These are phyloP conservation scores for Anthracocystis setariae DNA, from an alignment of 1,284 basidiomycete genomes.

Conservation along the genomic window DNA sequence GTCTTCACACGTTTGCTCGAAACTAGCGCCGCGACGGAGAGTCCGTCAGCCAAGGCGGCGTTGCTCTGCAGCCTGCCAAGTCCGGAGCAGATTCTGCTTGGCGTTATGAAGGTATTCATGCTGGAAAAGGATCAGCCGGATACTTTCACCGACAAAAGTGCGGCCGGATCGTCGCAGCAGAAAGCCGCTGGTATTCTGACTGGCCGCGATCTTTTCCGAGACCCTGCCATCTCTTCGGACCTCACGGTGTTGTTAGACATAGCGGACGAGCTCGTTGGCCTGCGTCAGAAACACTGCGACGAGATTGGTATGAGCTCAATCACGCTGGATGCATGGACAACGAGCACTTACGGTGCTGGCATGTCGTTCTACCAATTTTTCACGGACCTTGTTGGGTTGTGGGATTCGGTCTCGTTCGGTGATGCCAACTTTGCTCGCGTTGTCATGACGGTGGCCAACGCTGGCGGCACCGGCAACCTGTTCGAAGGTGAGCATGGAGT, in stretches of 20 bases:
- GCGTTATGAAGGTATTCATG: conserved; percentile 93
- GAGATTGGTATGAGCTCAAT: conserved; percentile 69
- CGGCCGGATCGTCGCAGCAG: conserved; percentile 16
- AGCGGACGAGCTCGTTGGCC: conserved; percentile 35
- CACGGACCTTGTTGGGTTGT: conserved; percentile 87
- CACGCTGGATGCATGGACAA: conserved; percentile 48
- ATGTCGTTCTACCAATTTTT: conserved; percentile 88
- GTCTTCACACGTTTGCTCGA: conserved; percentile 35
- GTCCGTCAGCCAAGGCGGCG: conserved; percentile 6
- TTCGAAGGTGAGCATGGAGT: conserved; percentile 73
- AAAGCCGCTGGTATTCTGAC: conserved; percentile 46
- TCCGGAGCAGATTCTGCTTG: conserved; percentile 70
- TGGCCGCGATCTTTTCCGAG: conserved; percentile 76
- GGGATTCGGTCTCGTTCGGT: conserved; percentile 88
- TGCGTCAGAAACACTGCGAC: conserved; percentile 8
- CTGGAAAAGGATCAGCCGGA: conserved; percentile 71
- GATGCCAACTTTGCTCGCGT: conserved; percentile 80
- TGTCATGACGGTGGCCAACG: conserved; percentile 75
- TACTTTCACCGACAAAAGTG: conserved; percentile 25
- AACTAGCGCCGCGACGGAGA: neutral
- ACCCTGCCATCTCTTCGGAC: conserved; percentile 73
- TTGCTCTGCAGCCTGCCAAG: conserved; percentile 32
- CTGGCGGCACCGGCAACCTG: conserved; percentile 11
- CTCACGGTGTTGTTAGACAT: conserved; percentile 70
- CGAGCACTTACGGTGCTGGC: conserved; percentile 29